Evolutionary conservation across 352 stramenopile genomes (phyloP).

Genomic region (Plasmopara muralis): DNA sequence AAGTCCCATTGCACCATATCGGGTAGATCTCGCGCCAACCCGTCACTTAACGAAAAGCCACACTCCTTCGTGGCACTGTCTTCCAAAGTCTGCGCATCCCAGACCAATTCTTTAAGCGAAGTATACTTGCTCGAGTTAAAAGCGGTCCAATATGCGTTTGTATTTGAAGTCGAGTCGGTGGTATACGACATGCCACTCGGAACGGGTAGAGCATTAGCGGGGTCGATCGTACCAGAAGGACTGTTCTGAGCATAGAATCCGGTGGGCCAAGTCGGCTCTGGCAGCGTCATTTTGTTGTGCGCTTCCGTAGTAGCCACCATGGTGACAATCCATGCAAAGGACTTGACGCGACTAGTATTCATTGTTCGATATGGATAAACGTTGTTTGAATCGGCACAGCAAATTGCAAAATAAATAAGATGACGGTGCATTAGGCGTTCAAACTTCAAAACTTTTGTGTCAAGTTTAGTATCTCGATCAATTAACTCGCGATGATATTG

Average conservation of each 20-base stretch:
- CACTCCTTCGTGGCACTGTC: slow-evolving; percentile 25
- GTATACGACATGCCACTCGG: slow-evolving; percentile 41
- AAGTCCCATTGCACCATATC: slow-evolving; percentile 33
- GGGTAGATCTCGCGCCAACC: slow-evolving; percentile 18
- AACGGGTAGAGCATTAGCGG: slow-evolving; percentile 25
- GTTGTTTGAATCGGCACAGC: background rate
- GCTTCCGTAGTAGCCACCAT: slow-evolving; percentile 21
- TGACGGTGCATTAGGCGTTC: background rate
- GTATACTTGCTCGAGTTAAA: slow-evolving; percentile 34
- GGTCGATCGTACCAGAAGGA: slow-evolving; percentile 38
- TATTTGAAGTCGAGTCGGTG: slow-evolving; percentile 23
- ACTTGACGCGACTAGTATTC: slow-evolving; percentile 23
- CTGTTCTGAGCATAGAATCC: slow-evolving; percentile 35
- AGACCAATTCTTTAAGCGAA: slow-evolving; percentile 27
- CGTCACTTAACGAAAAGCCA: slow-evolving; percentile 23
- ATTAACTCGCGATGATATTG: too few species aligned
- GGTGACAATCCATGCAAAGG: slow-evolving; percentile 12
- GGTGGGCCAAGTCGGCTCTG: slow-evolving; percentile 30
- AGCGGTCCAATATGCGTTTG: slow-evolving; percentile 29
- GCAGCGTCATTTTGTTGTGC: slow-evolving; percentile 41
- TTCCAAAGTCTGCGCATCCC: slow-evolving; percentile 17
- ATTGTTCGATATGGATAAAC: slow-evolving; percentile 15
- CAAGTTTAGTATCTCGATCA: too few species aligned
- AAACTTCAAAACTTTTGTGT: too few species aligned
- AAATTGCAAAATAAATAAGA: background rate